These are phyloP conservation scores for Parietaria judaica DNA, from an alignment of 306 rosid genomes.

Conservation along the genomic window DNA sequence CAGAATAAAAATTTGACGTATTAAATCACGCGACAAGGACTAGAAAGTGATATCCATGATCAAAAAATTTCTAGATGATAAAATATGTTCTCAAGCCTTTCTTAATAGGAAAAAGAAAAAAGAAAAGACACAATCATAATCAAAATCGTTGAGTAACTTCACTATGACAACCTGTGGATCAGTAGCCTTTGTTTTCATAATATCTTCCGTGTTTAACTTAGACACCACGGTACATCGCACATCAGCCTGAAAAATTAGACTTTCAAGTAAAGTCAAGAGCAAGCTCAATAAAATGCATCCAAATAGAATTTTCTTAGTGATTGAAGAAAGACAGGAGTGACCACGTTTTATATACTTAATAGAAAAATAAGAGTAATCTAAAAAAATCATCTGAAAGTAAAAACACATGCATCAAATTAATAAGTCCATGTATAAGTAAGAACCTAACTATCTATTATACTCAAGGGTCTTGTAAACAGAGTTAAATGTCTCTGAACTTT, in stretches of 20 bases:
- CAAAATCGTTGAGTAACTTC: neutral
- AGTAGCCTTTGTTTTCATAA: slow-evolving; percentile 34
- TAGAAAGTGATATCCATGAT: neutral
- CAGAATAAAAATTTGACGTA: neutral
- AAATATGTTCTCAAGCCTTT: too few relatives aligned
- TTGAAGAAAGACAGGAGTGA: too few relatives aligned
- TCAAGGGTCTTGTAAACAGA: too few relatives aligned
- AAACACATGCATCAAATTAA: too few relatives aligned
- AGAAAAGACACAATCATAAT: neutral
- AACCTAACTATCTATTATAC: too few relatives aligned
- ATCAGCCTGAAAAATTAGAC: slow-evolving; percentile 51
- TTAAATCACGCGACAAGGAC: neutral
- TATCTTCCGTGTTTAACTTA: slow-evolving; percentile 40
- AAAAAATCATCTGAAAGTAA: too few relatives aligned
- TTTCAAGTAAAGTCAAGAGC: neutral
- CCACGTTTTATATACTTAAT: too few relatives aligned
- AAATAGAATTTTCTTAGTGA: too few relatives aligned
- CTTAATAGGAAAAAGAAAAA: neutral
- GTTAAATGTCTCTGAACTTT: too few relatives aligned
- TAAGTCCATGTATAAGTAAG: too few relatives aligned
- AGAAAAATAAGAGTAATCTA: too few relatives aligned
- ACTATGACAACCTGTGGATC: slow-evolving; percentile 49
- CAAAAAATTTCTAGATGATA: too few relatives aligned
- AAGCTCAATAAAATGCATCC: neutral
- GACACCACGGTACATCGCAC: slow-evolving; percentile 58